phyloP scores from a whole-genome alignment of 2,329 filamentous ascomycete species.

The Arthrobotrys entomopaga region DNA sequence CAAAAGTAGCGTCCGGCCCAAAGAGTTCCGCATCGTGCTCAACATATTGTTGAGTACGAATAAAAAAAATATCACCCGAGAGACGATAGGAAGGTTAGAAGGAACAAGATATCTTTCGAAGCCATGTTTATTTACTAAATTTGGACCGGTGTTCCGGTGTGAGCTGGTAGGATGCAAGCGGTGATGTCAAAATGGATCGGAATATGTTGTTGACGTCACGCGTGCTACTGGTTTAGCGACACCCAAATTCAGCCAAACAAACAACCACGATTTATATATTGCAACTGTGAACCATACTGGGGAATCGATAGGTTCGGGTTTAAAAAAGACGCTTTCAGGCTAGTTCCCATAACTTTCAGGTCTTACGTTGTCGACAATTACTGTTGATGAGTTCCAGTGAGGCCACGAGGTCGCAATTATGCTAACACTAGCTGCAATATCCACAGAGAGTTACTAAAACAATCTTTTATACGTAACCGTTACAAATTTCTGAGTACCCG shows the following conservation, averaged over 20 bases:
- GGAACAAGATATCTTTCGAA: neutral
- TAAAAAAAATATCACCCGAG: conserved; percentile 7
- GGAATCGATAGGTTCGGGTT: too few species aligned
- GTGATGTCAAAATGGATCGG: conserved; percentile 20
- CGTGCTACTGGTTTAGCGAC: neutral
- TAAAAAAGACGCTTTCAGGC: too few species aligned
- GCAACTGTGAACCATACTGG: too few species aligned
- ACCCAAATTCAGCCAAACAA: neutral
- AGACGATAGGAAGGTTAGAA: neutral
- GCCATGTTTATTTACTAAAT: neutral
- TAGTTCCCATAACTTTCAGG: too few species aligned
- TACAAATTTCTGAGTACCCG: too few species aligned
- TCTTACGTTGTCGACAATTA: too few species aligned
- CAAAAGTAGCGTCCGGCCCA: conserved; percentile 22
- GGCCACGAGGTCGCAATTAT: too few species aligned
- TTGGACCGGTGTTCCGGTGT: neutral
- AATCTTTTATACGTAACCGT: too few species aligned
- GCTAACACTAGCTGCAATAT: too few species aligned
- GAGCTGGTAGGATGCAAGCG: neutral
- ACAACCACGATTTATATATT: neutral
- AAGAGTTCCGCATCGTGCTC: conserved; percentile 38
- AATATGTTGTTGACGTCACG: conserved; percentile 45
- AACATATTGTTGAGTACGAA: neutral
- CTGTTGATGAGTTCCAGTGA: too few species aligned
- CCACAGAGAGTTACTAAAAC: too few species aligned